These are phyloP conservation scores for Serendipita sp. DNA, from an alignment of 768 basidiomycete species.

Conservation along the genomic window DNA sequence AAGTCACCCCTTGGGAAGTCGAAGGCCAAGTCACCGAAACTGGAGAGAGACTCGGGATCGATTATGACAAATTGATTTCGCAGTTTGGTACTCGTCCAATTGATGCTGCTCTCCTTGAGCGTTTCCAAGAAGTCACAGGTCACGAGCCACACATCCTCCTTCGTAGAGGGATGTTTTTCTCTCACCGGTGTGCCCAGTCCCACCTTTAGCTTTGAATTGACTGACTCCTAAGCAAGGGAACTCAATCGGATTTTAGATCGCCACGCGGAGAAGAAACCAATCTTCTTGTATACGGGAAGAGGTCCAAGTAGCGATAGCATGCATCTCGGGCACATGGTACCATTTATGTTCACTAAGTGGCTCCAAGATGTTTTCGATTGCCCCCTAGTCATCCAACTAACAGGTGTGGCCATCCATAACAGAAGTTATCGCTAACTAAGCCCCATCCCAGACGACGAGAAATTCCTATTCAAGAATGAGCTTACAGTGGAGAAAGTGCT, in stretches of 20 bases:
- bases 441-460: constrained; percentile 68
- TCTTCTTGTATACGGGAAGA: constrained; percentile 94
- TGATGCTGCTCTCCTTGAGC: constrained; percentile 56
- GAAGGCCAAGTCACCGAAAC: constrained; percentile 77
- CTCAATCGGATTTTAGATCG: constrained; percentile 87
- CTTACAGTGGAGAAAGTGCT: constrained; percentile 80
- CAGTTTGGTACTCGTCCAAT: constrained; percentile 86
- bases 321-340: constrained; percentile 96
- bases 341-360: constrained; percentile 97
- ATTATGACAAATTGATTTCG: constrained; percentile 88
- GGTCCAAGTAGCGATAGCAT: constrained; percentile 94
- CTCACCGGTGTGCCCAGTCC: constrained; percentile 57
- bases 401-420: constrained; percentile 35
- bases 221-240: constrained; percentile 37
- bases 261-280: constrained; percentile 92
- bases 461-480: constrained; percentile 94
- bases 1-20: constrained; percentile 97
- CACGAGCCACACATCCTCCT: constrained; percentile 74
- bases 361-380: constrained; percentile 91
- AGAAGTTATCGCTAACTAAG: neutral
- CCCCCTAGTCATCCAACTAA: constrained; percentile 88
- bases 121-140: constrained; percentile 87
- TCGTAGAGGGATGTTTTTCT: constrained; percentile 90
- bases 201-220: constrained; percentile 9
- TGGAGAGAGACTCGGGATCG: constrained; percentile 83